Evolutionary conservation across 164 flowering plant species (phyloP).

Genomic region (Annona squamosa): DNA sequence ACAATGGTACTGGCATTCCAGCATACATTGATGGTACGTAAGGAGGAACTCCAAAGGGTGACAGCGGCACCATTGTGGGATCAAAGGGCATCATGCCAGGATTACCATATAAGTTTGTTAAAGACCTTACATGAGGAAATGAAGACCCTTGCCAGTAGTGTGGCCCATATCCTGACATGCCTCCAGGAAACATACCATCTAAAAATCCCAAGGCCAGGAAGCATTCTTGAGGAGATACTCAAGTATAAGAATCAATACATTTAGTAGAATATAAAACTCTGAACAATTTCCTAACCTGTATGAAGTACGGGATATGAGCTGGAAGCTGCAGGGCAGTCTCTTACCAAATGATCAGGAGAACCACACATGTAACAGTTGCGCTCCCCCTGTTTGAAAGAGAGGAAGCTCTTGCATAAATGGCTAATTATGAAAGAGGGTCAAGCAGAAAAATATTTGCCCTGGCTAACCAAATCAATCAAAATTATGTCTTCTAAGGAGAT

Average conservation of each 20-base stretch:
- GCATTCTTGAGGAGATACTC: neutral
- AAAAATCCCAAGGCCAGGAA: slow-evolving; percentile 3
- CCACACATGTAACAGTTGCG: slow-evolving; percentile 77
- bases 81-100: slow-evolving; percentile 47
- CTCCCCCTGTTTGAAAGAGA: slow-evolving; percentile 30
- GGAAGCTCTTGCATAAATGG: neutral
- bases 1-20: slow-evolving; percentile 41
- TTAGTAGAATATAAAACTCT: neutral
- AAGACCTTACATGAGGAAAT: slow-evolving; percentile 36
- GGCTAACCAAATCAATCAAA: too few species aligned
- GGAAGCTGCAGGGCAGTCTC: slow-evolving; percentile 58
- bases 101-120: slow-evolving; percentile 33
- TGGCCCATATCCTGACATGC: slow-evolving; percentile 33
- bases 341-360: slow-evolving; percentile 63
- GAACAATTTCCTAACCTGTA: slow-evolving; percentile 29
- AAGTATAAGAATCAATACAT: neutral
- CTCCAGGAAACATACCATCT: slow-evolving; percentile 26
- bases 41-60: slow-evolving; percentile 38
- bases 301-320: slow-evolving; percentile 32
- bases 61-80: slow-evolving; percentile 34
- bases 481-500: too few species aligned
- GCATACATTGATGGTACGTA: slow-evolving; percentile 40
- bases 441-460: too few species aligned
- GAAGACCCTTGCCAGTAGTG: slow-evolving; percentile 45
- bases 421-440: neutral